These are phyloP conservation scores for Naumovozyma baii DNA, from an alignment of 805 yeast genomes.

Conservation along the genomic window DNA sequence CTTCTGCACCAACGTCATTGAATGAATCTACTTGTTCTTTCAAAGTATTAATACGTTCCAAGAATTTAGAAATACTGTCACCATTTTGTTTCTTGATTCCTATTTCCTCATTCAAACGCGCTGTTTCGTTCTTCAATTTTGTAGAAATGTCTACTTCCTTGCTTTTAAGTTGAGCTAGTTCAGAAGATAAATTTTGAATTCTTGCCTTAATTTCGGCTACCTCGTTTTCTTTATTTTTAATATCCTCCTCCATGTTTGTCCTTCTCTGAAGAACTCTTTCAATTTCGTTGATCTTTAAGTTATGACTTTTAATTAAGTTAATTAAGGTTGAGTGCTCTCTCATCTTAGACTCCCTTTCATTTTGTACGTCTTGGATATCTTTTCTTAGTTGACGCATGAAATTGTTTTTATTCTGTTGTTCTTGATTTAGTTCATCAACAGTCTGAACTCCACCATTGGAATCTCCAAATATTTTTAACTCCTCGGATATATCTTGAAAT, in stretches of 20 bases:
- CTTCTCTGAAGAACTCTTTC: slow-evolving; percentile 13
- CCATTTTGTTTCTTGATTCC: background rate
- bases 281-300: slow-evolving; percentile 14
- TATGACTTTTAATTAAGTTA: slow-evolving; percentile 16
- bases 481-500: slow-evolving; percentile 17
- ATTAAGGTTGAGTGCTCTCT: slow-evolving; percentile 15
- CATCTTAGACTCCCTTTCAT: slow-evolving; percentile 16
- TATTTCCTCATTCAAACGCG: slow-evolving; percentile 2
- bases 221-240: slow-evolving; percentile 7
- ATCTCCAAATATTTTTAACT: slow-evolving; percentile 17
- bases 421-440: slow-evolving; percentile 19
- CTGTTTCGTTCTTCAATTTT: background rate
- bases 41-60: background rate
- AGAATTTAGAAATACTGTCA: background rate
- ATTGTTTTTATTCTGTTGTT: slow-evolving; percentile 17
- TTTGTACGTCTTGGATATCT: slow-evolving; percentile 18
- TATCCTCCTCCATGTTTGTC: slow-evolving; percentile 9
- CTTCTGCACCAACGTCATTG: slow-evolving; percentile 6
- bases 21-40: background rate
- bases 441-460: slow-evolving; percentile 17
- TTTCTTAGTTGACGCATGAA: slow-evolving; percentile 16
- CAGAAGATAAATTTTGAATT: slow-evolving; percentile 5
- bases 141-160: slow-evolving; percentile 4
- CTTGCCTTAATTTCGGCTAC: slow-evolving; percentile 7
- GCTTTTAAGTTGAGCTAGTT: slow-evolving; percentile 4